Base-by-base conservation (phyloP, 2,329 filamentous ascomycete species). In the Fusarium floridanum region DNA sequence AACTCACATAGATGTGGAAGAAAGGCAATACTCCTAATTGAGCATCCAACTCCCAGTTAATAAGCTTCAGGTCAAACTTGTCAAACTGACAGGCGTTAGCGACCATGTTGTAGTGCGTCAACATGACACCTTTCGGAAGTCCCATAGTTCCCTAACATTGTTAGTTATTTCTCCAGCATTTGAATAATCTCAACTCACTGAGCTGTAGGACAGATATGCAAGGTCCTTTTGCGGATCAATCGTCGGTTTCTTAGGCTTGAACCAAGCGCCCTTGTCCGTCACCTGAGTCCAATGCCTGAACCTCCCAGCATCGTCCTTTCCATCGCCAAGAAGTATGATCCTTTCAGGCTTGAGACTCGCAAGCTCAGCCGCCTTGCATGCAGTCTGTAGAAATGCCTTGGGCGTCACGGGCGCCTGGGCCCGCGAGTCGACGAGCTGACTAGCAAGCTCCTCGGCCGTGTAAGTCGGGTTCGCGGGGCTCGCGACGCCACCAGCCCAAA, bases 381-480 rank as follows among this genome's bases (percentile, higher is more conserved):
- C 94, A 16, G 88, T 88, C 7, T 90, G 83, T 1, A 98, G 86
- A 68, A 92, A 88, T 0, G 91, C 84, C 29, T 89, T 81, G 78
- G 97, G 94, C 3, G 95, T 98, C 29, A 93, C 89, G 9, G 98
- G 82, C 1, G 88, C 94, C 79, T 91, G 94, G 36, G 94, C 94
- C 1, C 90, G 89, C 0, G 92, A 92, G 82, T 97, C 94, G 77
- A 91, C 91, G 70, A 98, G 88, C 84, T 98, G 95, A 79, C 94
- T 95, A 6, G 93, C 91, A 37, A 98, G 88, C 83, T 98, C 96
- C 11, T 94, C 91, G 14, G 89, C 90, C 0, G 94, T 97, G 83
- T 98, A 98, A 5, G 91, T 91, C 22, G 95, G 95, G 80, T 98
- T 98, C 4, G 94, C 95, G 0, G 95, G 95, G n/a, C 92, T 95